These are phyloP conservation scores for Vickermania spadyakhi DNA, from an alignment of 208 protist species.

Conservation along the genomic window DNA sequence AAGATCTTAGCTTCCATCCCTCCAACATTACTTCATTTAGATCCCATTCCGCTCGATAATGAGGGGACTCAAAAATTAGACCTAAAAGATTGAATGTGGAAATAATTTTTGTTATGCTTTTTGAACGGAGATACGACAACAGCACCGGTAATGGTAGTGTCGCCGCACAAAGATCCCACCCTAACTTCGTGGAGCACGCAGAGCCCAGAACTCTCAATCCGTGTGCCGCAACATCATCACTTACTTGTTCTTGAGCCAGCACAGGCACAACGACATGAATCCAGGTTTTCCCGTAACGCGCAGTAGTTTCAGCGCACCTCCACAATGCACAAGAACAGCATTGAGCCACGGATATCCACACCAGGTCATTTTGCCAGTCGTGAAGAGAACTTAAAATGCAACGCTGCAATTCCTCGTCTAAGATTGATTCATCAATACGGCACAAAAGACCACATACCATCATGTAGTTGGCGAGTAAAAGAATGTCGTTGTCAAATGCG, in stretches of 20 bases:
- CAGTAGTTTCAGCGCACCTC: conserved; percentile 37
- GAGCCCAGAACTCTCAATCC: conserved; percentile 43
- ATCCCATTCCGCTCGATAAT: neutral
- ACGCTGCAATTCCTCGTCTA: conserved; percentile 19
- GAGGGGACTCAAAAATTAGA: neutral
- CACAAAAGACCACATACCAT: conserved; percentile 42
- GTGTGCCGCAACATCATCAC: conserved; percentile 22
- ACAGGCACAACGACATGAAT: conserved; percentile 13
- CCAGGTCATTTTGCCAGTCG: conserved; percentile 16
- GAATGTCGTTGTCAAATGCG: conserved; percentile 38
- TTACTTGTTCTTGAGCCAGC: conserved; percentile 2
- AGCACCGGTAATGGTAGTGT: conserved; percentile 21
- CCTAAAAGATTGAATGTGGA: conserved; percentile 24
- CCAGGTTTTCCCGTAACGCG: conserved; percentile 30
- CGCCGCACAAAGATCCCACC: conserved; percentile 22
- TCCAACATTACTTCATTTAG: conserved; percentile 21
- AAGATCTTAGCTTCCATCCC: conserved; percentile 37
- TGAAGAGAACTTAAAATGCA: conserved; percentile 21
- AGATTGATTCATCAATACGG: conserved; percentile 13
- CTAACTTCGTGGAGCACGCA: conserved; percentile 26
- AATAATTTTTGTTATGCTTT: conserved; percentile 12
- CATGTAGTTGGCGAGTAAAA: conserved; percentile 76
- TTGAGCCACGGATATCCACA: conserved; percentile 45
- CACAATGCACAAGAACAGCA: conserved; percentile 46
- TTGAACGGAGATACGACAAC: conserved; percentile 15